Percentiles rank a stretch among this genome's conserved stretches.
Conservation (phyloP, 352 stramenopile species). For the Globisporangium okanoganense region DNA sequence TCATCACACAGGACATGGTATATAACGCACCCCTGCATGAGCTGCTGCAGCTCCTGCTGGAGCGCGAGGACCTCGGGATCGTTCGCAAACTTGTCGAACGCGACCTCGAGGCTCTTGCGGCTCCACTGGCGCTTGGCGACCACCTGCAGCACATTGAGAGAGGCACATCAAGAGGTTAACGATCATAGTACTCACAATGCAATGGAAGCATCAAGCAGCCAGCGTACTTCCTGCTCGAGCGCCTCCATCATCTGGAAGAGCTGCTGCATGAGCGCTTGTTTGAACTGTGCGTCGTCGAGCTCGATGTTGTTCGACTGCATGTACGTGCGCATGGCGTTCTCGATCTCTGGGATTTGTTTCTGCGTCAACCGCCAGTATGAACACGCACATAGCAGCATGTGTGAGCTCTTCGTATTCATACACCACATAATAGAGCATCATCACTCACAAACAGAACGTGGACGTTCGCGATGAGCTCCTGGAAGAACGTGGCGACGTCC, state of each 20-base stretch:
- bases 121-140: conserved; percentile 63
- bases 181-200: not conserved
- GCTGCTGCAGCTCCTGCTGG: conserved; percentile 57
- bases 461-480: conserved; percentile 60
- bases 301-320: conserved; percentile 67
- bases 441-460: conserved; percentile 58
- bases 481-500: conserved; percentile 68
- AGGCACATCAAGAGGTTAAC: not conserved
- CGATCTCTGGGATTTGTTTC: conserved; percentile 65
- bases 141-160: conserved; percentile 20
- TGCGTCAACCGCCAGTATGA: conserved; percentile 11
- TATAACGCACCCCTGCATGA: conserved; percentile 53
- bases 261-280: conserved; percentile 69
- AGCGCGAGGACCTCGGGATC: conserved; percentile 58
- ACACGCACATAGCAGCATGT: not conserved
- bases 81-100: conserved; percentile 57
- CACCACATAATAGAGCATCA: not conserved
- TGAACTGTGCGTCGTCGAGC: conserved; percentile 64
- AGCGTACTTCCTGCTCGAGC: conserved; percentile 43
- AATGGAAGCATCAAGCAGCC: not conserved
- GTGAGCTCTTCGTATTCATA: not conserved
- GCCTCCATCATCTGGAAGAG: conserved; percentile 72
- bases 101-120: conserved; percentile 49
- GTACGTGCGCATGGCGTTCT: conserved; percentile 58
- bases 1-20: too few relatives aligned